Conservation (phyloP, 306 rosid genomes). For the Lithocarpus polystachyus region DNA sequence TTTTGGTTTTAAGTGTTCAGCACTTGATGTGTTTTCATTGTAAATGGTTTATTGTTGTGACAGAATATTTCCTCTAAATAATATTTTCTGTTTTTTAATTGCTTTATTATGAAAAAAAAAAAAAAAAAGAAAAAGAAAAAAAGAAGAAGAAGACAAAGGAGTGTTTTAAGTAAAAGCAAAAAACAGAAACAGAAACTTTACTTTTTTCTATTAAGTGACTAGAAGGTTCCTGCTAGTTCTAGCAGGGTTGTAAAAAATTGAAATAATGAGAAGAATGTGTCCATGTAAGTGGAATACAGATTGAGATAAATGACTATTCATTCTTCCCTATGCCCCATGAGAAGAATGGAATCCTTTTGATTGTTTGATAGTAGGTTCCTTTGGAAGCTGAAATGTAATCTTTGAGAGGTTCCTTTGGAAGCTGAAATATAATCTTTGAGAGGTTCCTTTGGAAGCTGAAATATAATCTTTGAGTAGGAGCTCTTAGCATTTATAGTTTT, state of each 20-base stretch:
- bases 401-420: background rate
- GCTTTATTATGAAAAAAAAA: background rate
- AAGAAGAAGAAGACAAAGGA: background rate
- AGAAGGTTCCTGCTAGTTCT: background rate
- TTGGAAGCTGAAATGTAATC: background rate
- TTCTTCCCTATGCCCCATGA: background rate
- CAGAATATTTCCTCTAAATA: background rate
- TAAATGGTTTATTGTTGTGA: background rate
- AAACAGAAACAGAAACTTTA: background rate
- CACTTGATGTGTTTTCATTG: background rate
- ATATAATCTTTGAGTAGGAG: background rate
- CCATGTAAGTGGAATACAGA: no score
- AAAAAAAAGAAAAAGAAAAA: background rate
- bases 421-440: background rate
- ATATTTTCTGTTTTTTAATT: background rate
- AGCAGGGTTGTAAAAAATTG: background rate
- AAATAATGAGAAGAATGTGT: background rate
- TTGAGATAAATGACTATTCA: background rate
- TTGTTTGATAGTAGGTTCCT: background rate
- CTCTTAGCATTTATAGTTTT: background rate
- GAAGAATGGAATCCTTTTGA: background rate
- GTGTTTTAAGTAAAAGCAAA: background rate
- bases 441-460: background rate
- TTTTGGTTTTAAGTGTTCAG: constrained; percentile 25
- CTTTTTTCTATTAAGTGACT: background rate